Percentiles rank a stretch among this genome's conserved stretches.
Conservation (phyloP, 768 basidiomycete species). For the Kwoniella botswanensis region DNA sequence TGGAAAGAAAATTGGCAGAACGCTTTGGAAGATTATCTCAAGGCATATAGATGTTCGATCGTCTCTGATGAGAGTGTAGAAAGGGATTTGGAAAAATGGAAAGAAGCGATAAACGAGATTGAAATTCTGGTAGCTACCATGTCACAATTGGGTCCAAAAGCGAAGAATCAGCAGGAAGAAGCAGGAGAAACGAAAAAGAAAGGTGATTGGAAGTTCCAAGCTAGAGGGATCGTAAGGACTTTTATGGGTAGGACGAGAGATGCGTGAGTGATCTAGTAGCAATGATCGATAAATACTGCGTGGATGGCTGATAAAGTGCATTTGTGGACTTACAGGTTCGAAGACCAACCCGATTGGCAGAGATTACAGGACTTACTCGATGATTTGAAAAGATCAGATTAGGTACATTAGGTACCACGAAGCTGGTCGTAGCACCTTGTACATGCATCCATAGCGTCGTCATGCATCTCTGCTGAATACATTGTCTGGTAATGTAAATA, state of each 20-base stretch:
- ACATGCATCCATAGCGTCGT: too few relatives aligned
- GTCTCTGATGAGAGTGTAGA: conserved; percentile 70
- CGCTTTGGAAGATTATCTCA: conserved; percentile 79
- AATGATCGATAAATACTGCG: too few relatives aligned
- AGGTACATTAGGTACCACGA: background rate
- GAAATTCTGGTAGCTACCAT: conserved; percentile 82
- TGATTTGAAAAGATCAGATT: conserved; percentile 63
- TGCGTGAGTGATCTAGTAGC: conserved; percentile 49
- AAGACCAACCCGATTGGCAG: conserved; percentile 85
- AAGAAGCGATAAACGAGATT: conserved; percentile 76
- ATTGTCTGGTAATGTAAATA: background rate
- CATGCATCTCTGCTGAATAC: background rate
- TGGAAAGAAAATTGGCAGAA: conserved; percentile 76
- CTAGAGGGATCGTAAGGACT: conserved; percentile 80
- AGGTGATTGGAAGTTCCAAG: conserved; percentile 79
- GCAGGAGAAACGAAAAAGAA: conserved; percentile 60
- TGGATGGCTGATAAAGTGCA: background rate
- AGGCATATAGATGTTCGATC: conserved; percentile 76
- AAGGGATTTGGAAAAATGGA: conserved; percentile 71
- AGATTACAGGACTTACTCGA: conserved; percentile 70
- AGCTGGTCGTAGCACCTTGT: too few relatives aligned
- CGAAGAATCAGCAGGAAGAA: conserved; percentile 41
- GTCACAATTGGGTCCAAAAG: conserved; percentile 74
- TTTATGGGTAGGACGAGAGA: conserved; percentile 86
- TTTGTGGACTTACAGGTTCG: conserved; percentile 62